Base-by-base conservation (phyloP, 2,329 filamentous ascomycete genomes). In the Penicillium olsonii region DNA sequence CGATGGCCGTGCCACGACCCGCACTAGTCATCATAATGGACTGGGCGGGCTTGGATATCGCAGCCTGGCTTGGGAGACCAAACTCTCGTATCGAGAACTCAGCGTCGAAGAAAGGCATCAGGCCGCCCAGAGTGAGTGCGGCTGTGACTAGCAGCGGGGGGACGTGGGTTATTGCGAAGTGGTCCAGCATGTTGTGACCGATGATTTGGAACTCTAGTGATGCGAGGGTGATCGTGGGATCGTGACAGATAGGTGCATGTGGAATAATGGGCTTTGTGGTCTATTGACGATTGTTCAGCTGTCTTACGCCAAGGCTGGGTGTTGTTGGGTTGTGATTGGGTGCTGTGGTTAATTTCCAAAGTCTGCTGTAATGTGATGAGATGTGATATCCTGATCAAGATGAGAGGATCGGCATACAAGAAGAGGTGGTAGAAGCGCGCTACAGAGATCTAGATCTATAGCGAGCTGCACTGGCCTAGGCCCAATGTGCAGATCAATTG, bases 71-170 rank as follows among this genome's bases (percentile, higher is more conserved):
- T 1, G 69, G 68, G 1, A 72, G 55, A 10, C 68, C 68, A 50
- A 66, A 68, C 48, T 67, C 65, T 19, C 56, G 53, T 33, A 73
- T 71, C 11, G 68, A 67, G 20, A 54, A 59, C 18, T 58, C 44
- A 2, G 67, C 57, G 43, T 66, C 64, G 55, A 59, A 67, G 29
- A 72, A 55, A 12, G 69, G 70, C 6, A 69, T 59, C 27, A 69
- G 52, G 11, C 68, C 67, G 18, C 67, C 68, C 39, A 71, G 55
- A 4, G 62, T 67, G 15, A 62, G 61, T 8, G 61, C 53, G 17
- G 63, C 66, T 17, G 64, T 68, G 15, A 69, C 53, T 3, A 55
- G 37, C 33, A 55, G 45, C 22, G 40, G 15, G 19, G 51, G 50
- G 22, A 53, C 38, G 33, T 55, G 53, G 34, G 26, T 19, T 5